Conservation (phyloP, 345 rosid genomes). For the Eucalyptus sideroxylon region DNA sequence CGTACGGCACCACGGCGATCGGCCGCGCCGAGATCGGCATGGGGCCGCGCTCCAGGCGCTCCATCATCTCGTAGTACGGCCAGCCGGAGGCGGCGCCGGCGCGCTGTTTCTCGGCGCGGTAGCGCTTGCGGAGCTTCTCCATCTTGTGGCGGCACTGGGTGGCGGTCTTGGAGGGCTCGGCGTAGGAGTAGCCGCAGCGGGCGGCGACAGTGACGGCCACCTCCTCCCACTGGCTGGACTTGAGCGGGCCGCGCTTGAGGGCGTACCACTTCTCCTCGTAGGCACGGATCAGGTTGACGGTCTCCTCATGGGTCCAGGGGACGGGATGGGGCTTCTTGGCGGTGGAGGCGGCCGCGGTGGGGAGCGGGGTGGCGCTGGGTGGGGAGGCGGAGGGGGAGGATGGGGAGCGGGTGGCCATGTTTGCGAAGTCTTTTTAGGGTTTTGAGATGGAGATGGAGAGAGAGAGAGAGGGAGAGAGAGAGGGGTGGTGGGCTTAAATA, state of each 20-base stretch:
- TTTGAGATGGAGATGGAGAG: background rate
- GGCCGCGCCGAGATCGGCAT: slow-evolving; percentile 48
- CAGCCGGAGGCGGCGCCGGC: slow-evolving; percentile 17
- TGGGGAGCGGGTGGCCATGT: background rate
- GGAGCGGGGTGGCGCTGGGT: background rate
- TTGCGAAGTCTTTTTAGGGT: background rate
- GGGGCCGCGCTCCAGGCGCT: slow-evolving; percentile 55
- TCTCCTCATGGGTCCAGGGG: slow-evolving; percentile 71
- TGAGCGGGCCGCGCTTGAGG: slow-evolving; percentile 52
- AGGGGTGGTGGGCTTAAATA: background rate
- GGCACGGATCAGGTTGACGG: slow-evolving; percentile 46
- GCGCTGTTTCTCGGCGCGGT: slow-evolving; percentile 44
- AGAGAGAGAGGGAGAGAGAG: background rate
- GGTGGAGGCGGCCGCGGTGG: background rate
- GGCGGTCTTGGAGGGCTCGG: slow-evolving; percentile 27
- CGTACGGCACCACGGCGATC: slow-evolving; percentile 12
- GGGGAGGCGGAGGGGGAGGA: background rate
- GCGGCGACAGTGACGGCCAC: slow-evolving; percentile 48
- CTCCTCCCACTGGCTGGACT: slow-evolving; percentile 67
- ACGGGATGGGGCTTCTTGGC: slow-evolving; percentile 45
- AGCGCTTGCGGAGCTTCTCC: slow-evolving; percentile 72
- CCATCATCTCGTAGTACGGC: slow-evolving; percentile 64
- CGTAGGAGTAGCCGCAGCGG: slow-evolving; percentile 47
- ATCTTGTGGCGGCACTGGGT: slow-evolving; percentile 81
- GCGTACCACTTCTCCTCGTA: slow-evolving; percentile 66